These are phyloP conservation scores for Pholiota adiposa DNA, from an alignment of 1,284 basidiomycete genomes.

Conservation along the genomic window DNA sequence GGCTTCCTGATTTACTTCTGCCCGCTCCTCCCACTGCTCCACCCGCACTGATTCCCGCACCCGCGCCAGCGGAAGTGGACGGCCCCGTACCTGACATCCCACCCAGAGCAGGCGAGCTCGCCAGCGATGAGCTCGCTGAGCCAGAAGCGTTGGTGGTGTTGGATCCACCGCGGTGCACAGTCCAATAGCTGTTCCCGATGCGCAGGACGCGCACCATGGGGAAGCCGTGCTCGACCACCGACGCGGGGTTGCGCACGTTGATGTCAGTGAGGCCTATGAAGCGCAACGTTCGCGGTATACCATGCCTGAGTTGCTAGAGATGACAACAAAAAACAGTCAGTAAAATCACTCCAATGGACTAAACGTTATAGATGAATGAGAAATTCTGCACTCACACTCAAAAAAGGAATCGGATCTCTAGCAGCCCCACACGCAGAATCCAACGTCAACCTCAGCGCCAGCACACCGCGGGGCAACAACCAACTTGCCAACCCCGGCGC, in stretches of 20 bases:
- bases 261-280: conserved; percentile 59
- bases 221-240: conserved; percentile 60
- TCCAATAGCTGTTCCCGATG: conserved; percentile 59
- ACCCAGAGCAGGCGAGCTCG: neutral
- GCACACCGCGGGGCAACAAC: conserved; percentile 64
- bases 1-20: no score
- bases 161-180: conserved; percentile 35
- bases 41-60: no score
- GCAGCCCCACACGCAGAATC: conserved; percentile 43
- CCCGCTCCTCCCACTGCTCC: no score
- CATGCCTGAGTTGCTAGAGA: conserved; percentile 59
- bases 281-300: conserved; percentile 55
- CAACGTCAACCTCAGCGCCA: conserved; percentile 54
- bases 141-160: neutral
- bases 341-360: no score
- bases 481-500: conserved; percentile 66
- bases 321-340: neutral
- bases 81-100: no score
- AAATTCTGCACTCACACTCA: conserved; percentile 33
- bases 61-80: no score
- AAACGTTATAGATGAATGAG: no score
- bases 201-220: conserved; percentile 60
- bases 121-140: neutral
- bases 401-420: conserved; percentile 41
- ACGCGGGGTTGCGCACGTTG: conserved; percentile 45